Evolutionary conservation across 495 filamentous ascomycete species (phyloP).

Genomic region (Podospora sp.): DNA sequence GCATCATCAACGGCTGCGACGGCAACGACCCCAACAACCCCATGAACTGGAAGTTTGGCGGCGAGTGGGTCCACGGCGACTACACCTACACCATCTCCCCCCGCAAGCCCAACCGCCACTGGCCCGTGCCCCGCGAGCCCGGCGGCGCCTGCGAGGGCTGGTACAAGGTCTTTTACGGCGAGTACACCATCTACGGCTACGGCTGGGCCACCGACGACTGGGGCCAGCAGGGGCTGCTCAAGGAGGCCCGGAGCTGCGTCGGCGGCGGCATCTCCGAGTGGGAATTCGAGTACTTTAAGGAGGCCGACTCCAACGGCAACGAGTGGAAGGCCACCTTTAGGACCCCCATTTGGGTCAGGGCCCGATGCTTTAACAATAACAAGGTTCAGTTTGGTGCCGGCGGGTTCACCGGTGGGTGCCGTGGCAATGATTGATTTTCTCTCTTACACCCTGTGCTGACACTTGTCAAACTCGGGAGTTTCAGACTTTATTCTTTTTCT

Average conservation of each 20-base stretch:
- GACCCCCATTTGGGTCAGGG: constrained; percentile 15
- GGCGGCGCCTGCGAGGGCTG: constrained; percentile 21
- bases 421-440: constrained; percentile 4
- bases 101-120: constrained; percentile 5
- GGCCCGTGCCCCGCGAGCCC: constrained; percentile 8
- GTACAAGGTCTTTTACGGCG: constrained; percentile 22
- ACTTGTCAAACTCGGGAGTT: too few relatives aligned
- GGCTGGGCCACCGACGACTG: constrained; percentile 22
- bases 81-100: constrained; percentile 29
- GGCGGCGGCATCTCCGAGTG: constrained; percentile 25
- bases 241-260: constrained; percentile 16
- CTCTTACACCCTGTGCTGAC: too few relatives aligned
- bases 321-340: constrained; percentile 28
- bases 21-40: constrained; percentile 40
- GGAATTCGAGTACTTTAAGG: constrained; percentile 26
- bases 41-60: constrained; percentile 42
- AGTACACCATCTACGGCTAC: constrained; percentile 9
- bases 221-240: constrained; percentile 20
- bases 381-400: constrained; percentile 20
- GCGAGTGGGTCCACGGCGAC: constrained; percentile 24
- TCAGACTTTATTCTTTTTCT: too few relatives aligned
- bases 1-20: constrained; percentile 37
- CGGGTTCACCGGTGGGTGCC: constrained; percentile 3
- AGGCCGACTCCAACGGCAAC: background rate
- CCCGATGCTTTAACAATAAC: constrained; percentile 28